Evolutionary conservation across 2,329 filamentous ascomycete species (phyloP).

Genomic region (Penicillium corylophilum): DNA sequence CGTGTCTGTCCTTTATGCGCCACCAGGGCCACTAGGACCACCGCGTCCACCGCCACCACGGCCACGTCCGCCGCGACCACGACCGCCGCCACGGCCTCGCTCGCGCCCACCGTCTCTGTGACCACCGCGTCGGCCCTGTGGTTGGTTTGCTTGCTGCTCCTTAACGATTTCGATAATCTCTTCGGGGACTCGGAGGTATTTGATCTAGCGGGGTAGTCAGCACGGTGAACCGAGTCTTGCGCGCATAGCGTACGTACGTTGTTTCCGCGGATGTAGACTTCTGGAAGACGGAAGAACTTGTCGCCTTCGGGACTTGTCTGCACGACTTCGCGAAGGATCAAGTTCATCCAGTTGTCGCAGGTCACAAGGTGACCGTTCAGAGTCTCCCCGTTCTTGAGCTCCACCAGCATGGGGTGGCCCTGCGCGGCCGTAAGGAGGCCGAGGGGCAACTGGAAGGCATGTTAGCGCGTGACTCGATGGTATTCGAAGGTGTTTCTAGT

Average conservation of each 20-base stretch:
- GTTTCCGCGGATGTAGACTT: slow-evolving; percentile 96
- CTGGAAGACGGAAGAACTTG: slow-evolving; percentile 85
- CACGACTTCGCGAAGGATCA: slow-evolving; percentile 94
- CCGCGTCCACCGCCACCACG: slow-evolving; percentile 42
- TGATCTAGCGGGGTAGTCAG: slow-evolving; percentile 65
- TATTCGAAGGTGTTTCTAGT: neutral
- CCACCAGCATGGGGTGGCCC: slow-evolving; percentile 96
- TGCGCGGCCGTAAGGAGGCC: slow-evolving; percentile 92
- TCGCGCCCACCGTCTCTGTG: slow-evolving; percentile 35
- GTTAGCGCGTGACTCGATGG: slow-evolving; percentile 4
- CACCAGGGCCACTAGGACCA: slow-evolving; percentile 2
- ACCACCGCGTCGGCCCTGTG: slow-evolving; percentile 43
- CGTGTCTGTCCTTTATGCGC: slow-evolving; percentile 15
- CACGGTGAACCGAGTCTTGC: neutral
- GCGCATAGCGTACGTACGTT: slow-evolving; percentile 63
- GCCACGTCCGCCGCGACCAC: slow-evolving; percentile 45
- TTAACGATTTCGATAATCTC: slow-evolving; percentile 94
- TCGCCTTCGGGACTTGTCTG: slow-evolving; percentile 95
- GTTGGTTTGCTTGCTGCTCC: slow-evolving; percentile 79
- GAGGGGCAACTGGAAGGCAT: slow-evolving; percentile 54
- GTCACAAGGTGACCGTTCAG: slow-evolving; percentile 93
- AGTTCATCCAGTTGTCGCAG: slow-evolving; percentile 99
- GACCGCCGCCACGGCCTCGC: slow-evolving; percentile 42
- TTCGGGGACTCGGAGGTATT: slow-evolving; percentile 93
- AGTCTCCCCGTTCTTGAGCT: slow-evolving; percentile 96